Conservation (phyloP, 2,329 filamentous ascomycete genomes). For the Monosporascus sp. region DNA sequence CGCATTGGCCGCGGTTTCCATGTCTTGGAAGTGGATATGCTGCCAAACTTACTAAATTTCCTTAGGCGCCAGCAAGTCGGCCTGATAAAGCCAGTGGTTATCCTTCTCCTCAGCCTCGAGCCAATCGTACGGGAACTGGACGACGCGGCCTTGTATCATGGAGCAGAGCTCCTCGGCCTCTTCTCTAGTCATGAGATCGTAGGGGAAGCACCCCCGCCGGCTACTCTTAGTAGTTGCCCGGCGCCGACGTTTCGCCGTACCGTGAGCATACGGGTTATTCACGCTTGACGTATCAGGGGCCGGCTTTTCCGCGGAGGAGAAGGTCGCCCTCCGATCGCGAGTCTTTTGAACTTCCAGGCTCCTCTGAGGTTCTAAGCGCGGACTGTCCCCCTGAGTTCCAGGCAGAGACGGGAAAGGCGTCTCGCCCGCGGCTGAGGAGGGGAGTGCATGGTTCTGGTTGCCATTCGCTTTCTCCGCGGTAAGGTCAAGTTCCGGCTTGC, state of each 20-base stretch:
- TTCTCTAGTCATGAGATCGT: conserved; percentile 69
- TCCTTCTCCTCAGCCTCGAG: conserved; percentile 84
- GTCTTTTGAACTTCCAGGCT: conserved; percentile 26
- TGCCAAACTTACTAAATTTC: conserved; percentile 80
- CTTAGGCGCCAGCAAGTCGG: conserved; percentile 91
- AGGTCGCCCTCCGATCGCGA: conserved; percentile 49
- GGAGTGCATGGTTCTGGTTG: conserved; percentile 26
- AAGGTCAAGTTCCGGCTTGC: conserved; percentile 9
- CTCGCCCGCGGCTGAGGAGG: conserved; percentile 38
- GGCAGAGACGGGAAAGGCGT: conserved; percentile 41
- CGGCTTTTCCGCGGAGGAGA: conserved; percentile 48
- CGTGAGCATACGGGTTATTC: conserved; percentile 27
- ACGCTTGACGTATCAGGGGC: conserved; percentile 27
- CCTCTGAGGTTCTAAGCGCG: conserved; percentile 19
- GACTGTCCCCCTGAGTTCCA: conserved; percentile 29
- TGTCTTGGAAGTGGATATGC: no score
- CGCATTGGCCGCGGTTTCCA: no score
- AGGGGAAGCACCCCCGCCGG: conserved; percentile 56
- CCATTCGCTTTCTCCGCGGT: conserved; percentile 15
- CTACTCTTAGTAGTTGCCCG: conserved; percentile 67
- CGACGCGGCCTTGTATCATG: conserved; percentile 80
- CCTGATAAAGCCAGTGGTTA: conserved; percentile 94
- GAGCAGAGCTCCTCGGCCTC: conserved; percentile 79
- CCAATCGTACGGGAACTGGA: conserved; percentile 96
- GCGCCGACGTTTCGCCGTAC: conserved; percentile 56